These are phyloP conservation scores for Panicum hallii DNA, from an alignment of 202 grass and related monocot genomes.

Conservation along the genomic window DNA sequence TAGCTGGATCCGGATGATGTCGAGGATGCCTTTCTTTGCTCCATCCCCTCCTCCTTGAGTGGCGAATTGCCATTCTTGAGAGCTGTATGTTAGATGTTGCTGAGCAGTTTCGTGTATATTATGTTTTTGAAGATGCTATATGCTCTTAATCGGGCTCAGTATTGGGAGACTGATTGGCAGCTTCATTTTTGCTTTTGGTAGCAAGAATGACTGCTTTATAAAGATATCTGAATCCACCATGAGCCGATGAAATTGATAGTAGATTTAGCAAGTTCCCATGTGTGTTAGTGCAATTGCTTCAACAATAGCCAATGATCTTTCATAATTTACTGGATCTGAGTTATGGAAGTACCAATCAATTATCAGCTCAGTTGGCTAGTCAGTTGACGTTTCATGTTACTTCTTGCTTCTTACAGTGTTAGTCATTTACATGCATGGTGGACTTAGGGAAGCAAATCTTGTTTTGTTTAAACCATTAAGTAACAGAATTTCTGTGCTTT, in stretches of 20 bases:
- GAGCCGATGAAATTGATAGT: not conserved
- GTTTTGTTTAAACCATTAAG: not conserved
- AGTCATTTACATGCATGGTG: not conserved
- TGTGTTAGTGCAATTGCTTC: not conserved
- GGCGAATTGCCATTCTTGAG: not conserved
- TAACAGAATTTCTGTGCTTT: conserved; percentile 33
- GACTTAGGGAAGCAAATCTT: not conserved
- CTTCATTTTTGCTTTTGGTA: conserved; percentile 15
- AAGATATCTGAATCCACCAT: conserved; percentile 13
- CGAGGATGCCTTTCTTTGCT: not conserved
- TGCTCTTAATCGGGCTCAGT: not conserved
- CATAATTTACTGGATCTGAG: not conserved
- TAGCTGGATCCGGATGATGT: conserved; percentile 3
- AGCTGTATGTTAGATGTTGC: not conserved
- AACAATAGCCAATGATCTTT: not conserved
- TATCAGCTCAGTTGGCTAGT: conserved; percentile 2
- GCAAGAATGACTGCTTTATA: conserved; percentile 7
- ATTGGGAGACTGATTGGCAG: not conserved
- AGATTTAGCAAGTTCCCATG: not conserved
- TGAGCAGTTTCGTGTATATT: not conserved
- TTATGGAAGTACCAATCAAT: not conserved
- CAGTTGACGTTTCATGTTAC: not conserved
- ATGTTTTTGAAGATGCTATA: not conserved
- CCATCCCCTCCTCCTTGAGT: not conserved
- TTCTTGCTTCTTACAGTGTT: not conserved